Percentiles rank a stretch among this genome's conserved stretches.
phyloP scores from a whole-genome alignment of 192 early-diverging fungal genomes.

The Chytriomyces sp. region DNA sequence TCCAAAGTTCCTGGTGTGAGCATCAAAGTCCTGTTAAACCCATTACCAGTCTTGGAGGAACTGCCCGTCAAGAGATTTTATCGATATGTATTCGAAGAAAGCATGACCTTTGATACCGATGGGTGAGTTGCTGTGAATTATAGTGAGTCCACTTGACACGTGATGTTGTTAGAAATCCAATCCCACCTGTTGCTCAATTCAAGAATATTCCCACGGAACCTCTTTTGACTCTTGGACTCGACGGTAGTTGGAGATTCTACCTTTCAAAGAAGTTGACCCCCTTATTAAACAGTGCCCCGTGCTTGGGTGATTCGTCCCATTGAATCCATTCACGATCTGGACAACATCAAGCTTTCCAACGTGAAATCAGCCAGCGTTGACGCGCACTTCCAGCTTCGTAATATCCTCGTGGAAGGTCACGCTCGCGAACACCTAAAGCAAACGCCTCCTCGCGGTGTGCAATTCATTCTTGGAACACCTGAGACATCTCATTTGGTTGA shows the following conservation, averaged over 20 bases:
- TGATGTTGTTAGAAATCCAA: neutral
- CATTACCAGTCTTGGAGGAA: slow-evolving; percentile 54
- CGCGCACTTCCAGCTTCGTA: slow-evolving; percentile 75
- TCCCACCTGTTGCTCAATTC: slow-evolving; percentile 68
- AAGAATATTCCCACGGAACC: slow-evolving; percentile 72
- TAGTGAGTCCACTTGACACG: no score
- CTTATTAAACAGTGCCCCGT: slow-evolving; percentile 55
- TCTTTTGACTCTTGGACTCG: slow-evolving; percentile 84
- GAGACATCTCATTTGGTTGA: slow-evolving; percentile 68
- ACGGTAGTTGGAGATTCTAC: slow-evolving; percentile 47
- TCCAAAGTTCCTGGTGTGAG: slow-evolving; percentile 63
- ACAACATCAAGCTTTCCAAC: slow-evolving; percentile 77
- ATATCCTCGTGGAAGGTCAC: slow-evolving; percentile 91
- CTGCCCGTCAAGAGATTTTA: slow-evolving; percentile 88
- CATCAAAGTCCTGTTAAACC: slow-evolving; percentile 72
- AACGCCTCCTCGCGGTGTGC: slow-evolving; percentile 86
- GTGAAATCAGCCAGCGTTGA: slow-evolving; percentile 54
- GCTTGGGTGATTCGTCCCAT: slow-evolving; percentile 88
- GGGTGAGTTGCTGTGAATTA: slow-evolving; percentile 18
- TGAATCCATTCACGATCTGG: slow-evolving; percentile 83
- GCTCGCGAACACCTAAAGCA: slow-evolving; percentile 67
- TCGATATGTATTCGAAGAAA: slow-evolving; percentile 73
- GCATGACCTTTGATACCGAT: slow-evolving; percentile 64
- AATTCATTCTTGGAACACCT: slow-evolving; percentile 82
- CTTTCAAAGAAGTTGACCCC: neutral